These are phyloP conservation scores for Spergularia marina DNA, from an alignment of 148 eudicot species.

Conservation along the genomic window DNA sequence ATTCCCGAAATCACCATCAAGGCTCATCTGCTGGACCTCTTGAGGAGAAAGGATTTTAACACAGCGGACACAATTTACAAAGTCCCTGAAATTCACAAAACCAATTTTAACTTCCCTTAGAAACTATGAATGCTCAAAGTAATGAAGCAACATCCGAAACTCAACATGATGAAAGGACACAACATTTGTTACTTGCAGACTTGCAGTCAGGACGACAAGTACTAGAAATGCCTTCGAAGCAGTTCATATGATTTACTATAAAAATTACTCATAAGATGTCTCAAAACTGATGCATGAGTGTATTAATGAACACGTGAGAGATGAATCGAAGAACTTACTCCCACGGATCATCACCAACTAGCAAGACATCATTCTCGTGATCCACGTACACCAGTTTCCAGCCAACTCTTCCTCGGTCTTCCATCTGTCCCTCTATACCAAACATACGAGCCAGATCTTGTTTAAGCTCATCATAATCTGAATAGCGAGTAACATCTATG, in stretches of 20 bases:
- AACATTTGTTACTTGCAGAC: no score
- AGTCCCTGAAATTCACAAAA: slow-evolving; percentile 57
- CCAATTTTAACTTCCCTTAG: not conserved
- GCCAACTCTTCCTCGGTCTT: slow-evolving; percentile 81
- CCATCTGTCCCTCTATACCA: slow-evolving; percentile 96
- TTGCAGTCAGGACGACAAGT: no score
- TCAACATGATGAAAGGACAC: no score
- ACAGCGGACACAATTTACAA: slow-evolving; percentile 79
- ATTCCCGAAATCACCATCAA: slow-evolving; percentile 85
- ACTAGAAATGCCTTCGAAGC: no score
- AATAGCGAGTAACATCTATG: slow-evolving; percentile 78
- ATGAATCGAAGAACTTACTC: slow-evolving; percentile 62
- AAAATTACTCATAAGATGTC: not conserved
- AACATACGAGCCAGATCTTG: slow-evolving; percentile 93
- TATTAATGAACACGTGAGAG: not conserved
- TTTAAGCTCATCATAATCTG: slow-evolving; percentile 87
- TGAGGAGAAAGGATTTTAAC: slow-evolving; percentile 94
- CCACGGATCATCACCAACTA: slow-evolving; percentile 99
- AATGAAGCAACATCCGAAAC: no score
- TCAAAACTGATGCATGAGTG: not conserved
- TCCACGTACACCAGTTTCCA: slow-evolving; percentile 98
- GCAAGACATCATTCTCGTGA: slow-evolving; percentile 83
- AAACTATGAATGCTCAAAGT: not conserved
- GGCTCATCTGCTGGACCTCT: slow-evolving; percentile 97
- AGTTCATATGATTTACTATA: no score